Evolutionary conservation across 1,284 basidiomycete genomes (phyloP).

Genomic region (Athelia psychrophila): DNA sequence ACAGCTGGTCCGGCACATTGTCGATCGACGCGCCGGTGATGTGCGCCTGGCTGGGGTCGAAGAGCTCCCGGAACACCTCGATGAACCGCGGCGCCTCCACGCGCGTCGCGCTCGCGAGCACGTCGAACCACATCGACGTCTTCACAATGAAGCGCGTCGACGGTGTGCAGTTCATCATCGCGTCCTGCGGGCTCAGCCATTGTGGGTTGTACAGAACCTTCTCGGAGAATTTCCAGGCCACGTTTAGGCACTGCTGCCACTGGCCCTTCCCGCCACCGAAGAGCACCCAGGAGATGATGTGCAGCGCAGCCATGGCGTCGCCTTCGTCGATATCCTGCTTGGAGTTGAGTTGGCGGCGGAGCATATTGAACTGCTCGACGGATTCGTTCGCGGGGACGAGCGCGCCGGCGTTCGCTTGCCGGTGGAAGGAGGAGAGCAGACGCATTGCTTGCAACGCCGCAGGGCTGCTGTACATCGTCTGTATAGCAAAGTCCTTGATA

Average conservation of each 20-base stretch:
- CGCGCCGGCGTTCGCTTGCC: constrained; percentile 14
- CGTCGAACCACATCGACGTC: constrained; percentile 84
- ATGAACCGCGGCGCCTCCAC: constrained; percentile 57
- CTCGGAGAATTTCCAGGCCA: constrained; percentile 54
- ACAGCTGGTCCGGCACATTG: constrained; percentile 34
- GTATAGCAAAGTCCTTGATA: constrained; percentile 48
- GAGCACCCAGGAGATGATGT: constrained; percentile 68
- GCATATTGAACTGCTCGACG: not conserved
- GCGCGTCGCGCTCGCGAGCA: constrained; percentile 71
- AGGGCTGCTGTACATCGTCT: constrained; percentile 30
- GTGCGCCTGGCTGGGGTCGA: constrained; percentile 38
- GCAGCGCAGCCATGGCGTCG: constrained; percentile 75
- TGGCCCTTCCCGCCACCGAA: constrained; percentile 69
- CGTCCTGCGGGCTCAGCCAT: constrained; percentile 38
- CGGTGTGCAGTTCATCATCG: constrained; percentile 43
- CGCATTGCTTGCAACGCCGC: constrained; percentile 54
- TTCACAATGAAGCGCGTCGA: constrained; percentile 69
- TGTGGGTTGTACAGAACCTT: constrained; percentile 36
- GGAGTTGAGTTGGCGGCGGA: not conserved
- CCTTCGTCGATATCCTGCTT: constrained; percentile 28
- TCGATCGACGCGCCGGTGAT: constrained; percentile 32
- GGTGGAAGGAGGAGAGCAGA: constrained; percentile 53
- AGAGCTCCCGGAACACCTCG: constrained; percentile 53
- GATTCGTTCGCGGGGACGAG: not conserved
- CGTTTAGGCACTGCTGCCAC: constrained; percentile 63